A percentile compares a stretch with the other conserved stretches of the same genome.
Conservation (phyloP, 176 grass and related monocot genomes). For the Phoenix dactylifera region DNA sequence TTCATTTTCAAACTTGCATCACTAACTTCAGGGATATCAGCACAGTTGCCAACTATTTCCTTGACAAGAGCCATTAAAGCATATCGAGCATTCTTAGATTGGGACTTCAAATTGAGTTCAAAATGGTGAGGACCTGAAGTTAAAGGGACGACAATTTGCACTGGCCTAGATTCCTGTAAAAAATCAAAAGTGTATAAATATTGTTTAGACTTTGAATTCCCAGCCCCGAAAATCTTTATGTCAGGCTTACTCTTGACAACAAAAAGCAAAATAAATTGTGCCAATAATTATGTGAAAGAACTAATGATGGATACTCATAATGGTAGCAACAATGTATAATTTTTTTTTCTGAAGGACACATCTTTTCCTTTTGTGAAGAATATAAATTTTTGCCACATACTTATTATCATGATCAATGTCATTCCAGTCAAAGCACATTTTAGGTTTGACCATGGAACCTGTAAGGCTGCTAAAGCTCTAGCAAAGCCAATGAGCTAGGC, state of each 20-base stretch:
- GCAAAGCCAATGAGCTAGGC: too few relatives aligned
- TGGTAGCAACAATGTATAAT: too few relatives aligned
- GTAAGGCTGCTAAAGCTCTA: too few relatives aligned
- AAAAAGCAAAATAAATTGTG: too few relatives aligned
- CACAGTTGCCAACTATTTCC: slow-evolving; percentile 38
- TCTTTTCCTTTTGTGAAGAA: too few relatives aligned
- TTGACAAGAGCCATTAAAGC: slow-evolving; percentile 56
- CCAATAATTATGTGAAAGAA: background rate
- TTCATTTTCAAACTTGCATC: slow-evolving; percentile 28
- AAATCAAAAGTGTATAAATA: slow-evolving; percentile 18
- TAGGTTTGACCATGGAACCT: too few relatives aligned
- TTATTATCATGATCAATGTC: too few relatives aligned
- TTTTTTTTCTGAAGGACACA: too few relatives aligned
- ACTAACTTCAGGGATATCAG: slow-evolving; percentile 7
- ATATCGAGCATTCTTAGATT: slow-evolving; percentile 49
- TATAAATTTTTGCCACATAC: too few relatives aligned
- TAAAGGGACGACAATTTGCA: slow-evolving; percentile 42
- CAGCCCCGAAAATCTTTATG: background rate
- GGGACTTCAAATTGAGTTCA: slow-evolving; percentile 46
- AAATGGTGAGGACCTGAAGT: slow-evolving; percentile 54
- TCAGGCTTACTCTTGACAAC: background rate
- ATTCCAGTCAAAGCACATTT: too few relatives aligned
- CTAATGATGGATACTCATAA: too few relatives aligned
- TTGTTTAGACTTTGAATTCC: background rate
- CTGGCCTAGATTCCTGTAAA: slow-evolving; percentile 35